These are phyloP conservation scores for Centella asiatica DNA, from an alignment of 129 eudicot species.

Conservation along the genomic window DNA sequence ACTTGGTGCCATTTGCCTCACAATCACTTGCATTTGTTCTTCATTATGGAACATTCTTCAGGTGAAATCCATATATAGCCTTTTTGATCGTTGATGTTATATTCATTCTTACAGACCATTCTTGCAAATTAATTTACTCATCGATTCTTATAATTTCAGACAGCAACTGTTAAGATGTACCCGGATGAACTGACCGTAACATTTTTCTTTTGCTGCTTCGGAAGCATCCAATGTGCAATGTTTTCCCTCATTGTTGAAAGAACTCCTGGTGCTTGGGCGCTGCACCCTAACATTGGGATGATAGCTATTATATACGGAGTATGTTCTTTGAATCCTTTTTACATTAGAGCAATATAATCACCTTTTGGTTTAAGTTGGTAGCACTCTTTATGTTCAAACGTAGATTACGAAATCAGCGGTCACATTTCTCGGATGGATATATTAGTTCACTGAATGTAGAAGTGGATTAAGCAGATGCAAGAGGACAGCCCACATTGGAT, in stretches of 20 bases:
- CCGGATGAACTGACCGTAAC: slow-evolving; percentile 46
- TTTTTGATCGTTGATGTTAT: not conserved
- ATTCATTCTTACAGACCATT: too few relatives aligned
- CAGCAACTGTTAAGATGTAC: slow-evolving; percentile 42
- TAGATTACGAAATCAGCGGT: too few relatives aligned
- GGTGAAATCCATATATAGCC: slow-evolving; percentile 14
- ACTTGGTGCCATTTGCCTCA: slow-evolving; percentile 44
- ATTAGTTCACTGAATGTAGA: too few relatives aligned
- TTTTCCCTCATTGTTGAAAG: slow-evolving; percentile 28
- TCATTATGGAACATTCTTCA: slow-evolving; percentile 49
- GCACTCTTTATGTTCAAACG: too few relatives aligned
- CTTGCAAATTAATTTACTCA: not conserved
- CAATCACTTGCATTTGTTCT: slow-evolving; percentile 36
- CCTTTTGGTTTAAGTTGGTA: too few relatives aligned
- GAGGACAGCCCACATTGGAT: too few relatives aligned
- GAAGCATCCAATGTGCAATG: slow-evolving; percentile 36
- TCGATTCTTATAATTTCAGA: slow-evolving; percentile 21
- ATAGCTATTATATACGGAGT: slow-evolving; percentile 43
- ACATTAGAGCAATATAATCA: too few relatives aligned
- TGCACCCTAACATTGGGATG: slow-evolving; percentile 30
- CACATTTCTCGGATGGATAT: too few relatives aligned
- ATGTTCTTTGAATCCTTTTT: too few relatives aligned
- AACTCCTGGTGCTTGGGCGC: slow-evolving; percentile 29
- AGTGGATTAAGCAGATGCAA: too few relatives aligned
- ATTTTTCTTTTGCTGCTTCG: slow-evolving; percentile 48